Base-by-base conservation (phyloP, 495 filamentous ascomycete genomes). In the Aspergillus mulundensis region DNA sequence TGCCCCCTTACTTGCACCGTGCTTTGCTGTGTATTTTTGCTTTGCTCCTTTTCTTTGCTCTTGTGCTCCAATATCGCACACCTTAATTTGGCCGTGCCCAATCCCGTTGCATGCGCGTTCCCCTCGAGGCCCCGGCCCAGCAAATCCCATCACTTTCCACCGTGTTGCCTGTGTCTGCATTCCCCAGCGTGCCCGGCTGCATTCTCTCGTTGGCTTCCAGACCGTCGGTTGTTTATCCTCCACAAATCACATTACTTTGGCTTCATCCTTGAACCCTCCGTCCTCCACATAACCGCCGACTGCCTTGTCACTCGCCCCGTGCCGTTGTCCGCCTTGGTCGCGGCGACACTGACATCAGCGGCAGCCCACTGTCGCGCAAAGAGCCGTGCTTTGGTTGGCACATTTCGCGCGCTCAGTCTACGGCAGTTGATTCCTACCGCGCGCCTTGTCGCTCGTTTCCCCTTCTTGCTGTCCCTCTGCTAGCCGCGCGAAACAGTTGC, bases 281-380 rank as follows among this genome's bases (percentile, higher is more conserved):
- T 30, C 41, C 57, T 54, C 56, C 54, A 48, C 48, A 45, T 48
- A 38, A 24, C 34, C 43, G 34, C 48, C 52, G 18, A 21, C 47
- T 42, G 38, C 16, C 24, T 58, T 32, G 42, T 46, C 44, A 50
- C 47, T 55, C 50, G 54, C 50, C 51, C 32, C 41, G 54, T 39
- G 46, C 57, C 36, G 44, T 44, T 49, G 28, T 20, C 52, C 58
- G 50, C 34, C 54, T 58, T 45, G 49, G 42, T 61, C 52, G 45
- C 61, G 65, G 68, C 63, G 59, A 28, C 65, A 61, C 61, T 69
- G 66, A 69, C 68, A 70, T 71, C 65, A 69, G 69, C 58, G 65
- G 62, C 67, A 60, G 58, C 60, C 56, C 60, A 60, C 66, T 52
- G 57, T 60, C 54, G 61, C 63, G 59, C 55, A 61, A 51, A 60